phyloP scores from a whole-genome alignment of 495 filamentous ascomycete species.

The Pyrenula aspistea region DNA sequence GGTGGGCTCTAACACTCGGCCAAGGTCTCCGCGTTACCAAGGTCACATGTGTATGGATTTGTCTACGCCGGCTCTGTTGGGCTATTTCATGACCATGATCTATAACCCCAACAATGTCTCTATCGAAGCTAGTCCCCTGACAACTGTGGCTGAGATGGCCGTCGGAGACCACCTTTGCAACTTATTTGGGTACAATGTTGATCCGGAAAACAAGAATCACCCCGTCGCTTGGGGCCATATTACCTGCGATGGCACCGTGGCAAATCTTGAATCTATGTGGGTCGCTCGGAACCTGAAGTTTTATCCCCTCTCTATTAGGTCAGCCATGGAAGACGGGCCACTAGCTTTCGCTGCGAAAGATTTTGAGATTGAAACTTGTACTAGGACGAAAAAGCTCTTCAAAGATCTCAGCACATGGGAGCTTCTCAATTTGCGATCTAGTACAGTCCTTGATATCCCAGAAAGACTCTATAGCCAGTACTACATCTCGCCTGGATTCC shows the following conservation, averaged over 20 bases:
- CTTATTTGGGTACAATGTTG: slow-evolving; percentile 28
- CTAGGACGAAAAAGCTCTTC: slow-evolving; percentile 20
- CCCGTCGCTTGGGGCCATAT: slow-evolving; percentile 27
- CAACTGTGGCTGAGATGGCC: slow-evolving; percentile 25
- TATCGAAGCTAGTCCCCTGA: slow-evolving; percentile 29
- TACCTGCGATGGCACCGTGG: slow-evolving; percentile 30
- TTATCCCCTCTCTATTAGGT: slow-evolving; percentile 27
- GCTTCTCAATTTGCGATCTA: slow-evolving; percentile 31
- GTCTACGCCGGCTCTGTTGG: slow-evolving; percentile 21
- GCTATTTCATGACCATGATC: slow-evolving; percentile 34
- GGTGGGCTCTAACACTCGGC: neutral
- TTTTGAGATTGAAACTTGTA: slow-evolving; percentile 23
- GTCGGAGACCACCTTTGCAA: slow-evolving; percentile 31
- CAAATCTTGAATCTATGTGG: slow-evolving; percentile 36
- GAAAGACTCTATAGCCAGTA: slow-evolving; percentile 22
- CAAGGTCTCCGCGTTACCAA: slow-evolving; percentile 25
- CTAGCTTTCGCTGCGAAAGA: slow-evolving; percentile 18
- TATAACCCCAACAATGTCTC: slow-evolving; percentile 39
- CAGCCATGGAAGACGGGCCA: slow-evolving; percentile 20
- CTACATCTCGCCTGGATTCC: slow-evolving; percentile 18
- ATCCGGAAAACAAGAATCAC: slow-evolving; percentile 6
- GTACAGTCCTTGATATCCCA: slow-evolving; percentile 25
- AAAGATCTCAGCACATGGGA: slow-evolving; percentile 26
- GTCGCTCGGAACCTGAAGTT: slow-evolving; percentile 35
- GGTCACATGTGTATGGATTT: slow-evolving; percentile 31